A percentile compares a stretch with the other conserved stretches of the same genome.
These are phyloP conservation scores for Leccinum rimulosum DNA, from an alignment of 768 basidiomycete species.

Conservation along the genomic window DNA sequence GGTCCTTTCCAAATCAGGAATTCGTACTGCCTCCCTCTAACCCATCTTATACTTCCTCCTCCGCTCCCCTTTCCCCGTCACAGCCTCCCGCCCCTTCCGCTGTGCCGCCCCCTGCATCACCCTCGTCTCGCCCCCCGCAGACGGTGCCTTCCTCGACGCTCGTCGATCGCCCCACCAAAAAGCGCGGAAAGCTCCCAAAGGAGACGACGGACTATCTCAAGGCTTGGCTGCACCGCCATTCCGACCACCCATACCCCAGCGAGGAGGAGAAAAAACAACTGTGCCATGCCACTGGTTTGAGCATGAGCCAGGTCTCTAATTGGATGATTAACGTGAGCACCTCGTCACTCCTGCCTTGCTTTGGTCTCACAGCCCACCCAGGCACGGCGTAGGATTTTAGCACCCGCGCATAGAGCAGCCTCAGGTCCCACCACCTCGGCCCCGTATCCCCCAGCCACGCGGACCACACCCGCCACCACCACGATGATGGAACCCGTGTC, in stretches of 20 bases:
- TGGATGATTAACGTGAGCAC: slow-evolving; percentile 86
- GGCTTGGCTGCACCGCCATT: slow-evolving; percentile 84
- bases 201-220: slow-evolving; percentile 89
- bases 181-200: slow-evolving; percentile 86
- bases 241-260: slow-evolving; percentile 85
- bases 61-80: slow-evolving; percentile 43
- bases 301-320: slow-evolving; percentile 88
- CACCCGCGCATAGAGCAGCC: slow-evolving; percentile 45
- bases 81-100: slow-evolving; percentile 21
- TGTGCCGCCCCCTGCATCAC: slow-evolving; percentile 45
- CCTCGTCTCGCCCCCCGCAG: slow-evolving; percentile 49
- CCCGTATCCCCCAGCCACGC: slow-evolving; percentile 57
- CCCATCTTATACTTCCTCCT: slow-evolving; percentile 7
- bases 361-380: slow-evolving; percentile 31
- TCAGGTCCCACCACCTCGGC: slow-evolving; percentile 69
- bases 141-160: slow-evolving; percentile 53
- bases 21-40: slow-evolving; percentile 43
- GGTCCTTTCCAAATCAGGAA: slow-evolving; percentile 64
- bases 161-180: slow-evolving; percentile 75
- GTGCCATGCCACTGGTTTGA: slow-evolving; percentile 80
- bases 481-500: slow-evolving; percentile 37
- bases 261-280: slow-evolving; percentile 84
- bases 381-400: slow-evolving; percentile 48
- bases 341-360: slow-evolving; percentile 19
- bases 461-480: slow-evolving; percentile 18